Evolutionary conservation across 768 basidiomycete genomes (phyloP).

Genomic region (Trametes cinnabarina): DNA sequence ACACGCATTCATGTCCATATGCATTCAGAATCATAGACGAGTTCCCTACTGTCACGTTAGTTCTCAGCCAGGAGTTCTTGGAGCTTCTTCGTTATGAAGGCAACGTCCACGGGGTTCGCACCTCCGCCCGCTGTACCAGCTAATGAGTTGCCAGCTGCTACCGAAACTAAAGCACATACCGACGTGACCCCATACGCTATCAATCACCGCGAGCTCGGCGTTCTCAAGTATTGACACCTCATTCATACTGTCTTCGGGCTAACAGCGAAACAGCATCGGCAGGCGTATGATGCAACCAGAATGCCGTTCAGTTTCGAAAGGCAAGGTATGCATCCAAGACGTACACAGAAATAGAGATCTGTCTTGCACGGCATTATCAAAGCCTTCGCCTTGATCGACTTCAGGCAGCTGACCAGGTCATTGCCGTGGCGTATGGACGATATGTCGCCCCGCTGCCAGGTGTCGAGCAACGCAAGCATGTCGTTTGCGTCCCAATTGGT

Average conservation of each 20-base stretch:
- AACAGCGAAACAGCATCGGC: too few species aligned
- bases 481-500: conserved; percentile 55
- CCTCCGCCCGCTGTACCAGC: conserved; percentile 15
- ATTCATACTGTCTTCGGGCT: conserved; percentile 14
- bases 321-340: background rate
- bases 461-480: conserved; percentile 45
- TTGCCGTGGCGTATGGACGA: conserved; percentile 44
- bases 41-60: too few species aligned
- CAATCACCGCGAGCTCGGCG: conserved; percentile 45
- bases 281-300: too few species aligned
- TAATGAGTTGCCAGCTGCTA: too few species aligned
- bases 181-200: conserved; percentile 54
- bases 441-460: conserved; percentile 51
- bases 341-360: conserved; percentile 48
- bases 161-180: conserved; percentile 28
- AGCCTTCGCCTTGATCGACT: conserved; percentile 33
- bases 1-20: too few species aligned
- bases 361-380: conserved; percentile 50
- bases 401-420: conserved; percentile 41
- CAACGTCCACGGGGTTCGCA: conserved; percentile 15
- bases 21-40: too few species aligned
- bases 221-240: conserved; percentile 43
- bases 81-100: conserved; percentile 15
- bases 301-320: conserved; percentile 29
- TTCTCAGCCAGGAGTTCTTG: conserved; percentile 8